Percentiles rank a stretch among this genome's conserved stretches.
These are phyloP conservation scores for Firmiana major DNA, from an alignment of 345 rosid genomes.

Conservation along the genomic window DNA sequence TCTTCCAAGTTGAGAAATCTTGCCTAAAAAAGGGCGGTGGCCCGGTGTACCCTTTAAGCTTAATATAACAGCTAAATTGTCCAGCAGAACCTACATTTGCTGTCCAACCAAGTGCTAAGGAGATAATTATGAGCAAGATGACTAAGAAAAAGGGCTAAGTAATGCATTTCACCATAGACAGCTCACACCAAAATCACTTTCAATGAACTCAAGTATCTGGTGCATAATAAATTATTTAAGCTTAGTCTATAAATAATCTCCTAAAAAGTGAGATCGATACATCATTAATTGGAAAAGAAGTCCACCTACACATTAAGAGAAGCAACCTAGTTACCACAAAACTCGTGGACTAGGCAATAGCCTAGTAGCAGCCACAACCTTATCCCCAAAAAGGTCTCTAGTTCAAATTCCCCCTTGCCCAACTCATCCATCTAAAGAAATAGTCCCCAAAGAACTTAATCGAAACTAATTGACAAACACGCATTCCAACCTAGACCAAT, in stretches of 20 bases:
- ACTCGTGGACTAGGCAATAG: background rate
- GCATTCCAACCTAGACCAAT: background rate
- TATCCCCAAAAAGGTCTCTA: background rate
- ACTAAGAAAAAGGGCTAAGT: background rate
- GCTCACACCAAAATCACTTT: background rate
- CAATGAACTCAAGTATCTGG: background rate
- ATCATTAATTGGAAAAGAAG: slow-evolving; percentile 1
- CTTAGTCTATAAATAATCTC: background rate
- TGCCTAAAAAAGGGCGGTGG: background rate
- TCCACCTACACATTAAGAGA: background rate
- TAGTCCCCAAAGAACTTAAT: background rate
- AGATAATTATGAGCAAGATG: background rate
- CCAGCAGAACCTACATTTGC: background rate
- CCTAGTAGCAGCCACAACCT: background rate
- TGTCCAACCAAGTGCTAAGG: background rate
- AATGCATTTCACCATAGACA: background rate
- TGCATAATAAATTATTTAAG: background rate
- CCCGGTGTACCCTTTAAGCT: background rate
- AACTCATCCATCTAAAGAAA: background rate
- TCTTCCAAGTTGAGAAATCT: background rate
- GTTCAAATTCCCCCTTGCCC: background rate
- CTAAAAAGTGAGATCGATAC: background rate
- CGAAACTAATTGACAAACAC: background rate
- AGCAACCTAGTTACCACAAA: background rate
- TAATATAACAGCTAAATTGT: background rate